Conservation (phyloP, 2,329 filamentous ascomycete species). For the Hawksworthiomyces lignivorus region DNA sequence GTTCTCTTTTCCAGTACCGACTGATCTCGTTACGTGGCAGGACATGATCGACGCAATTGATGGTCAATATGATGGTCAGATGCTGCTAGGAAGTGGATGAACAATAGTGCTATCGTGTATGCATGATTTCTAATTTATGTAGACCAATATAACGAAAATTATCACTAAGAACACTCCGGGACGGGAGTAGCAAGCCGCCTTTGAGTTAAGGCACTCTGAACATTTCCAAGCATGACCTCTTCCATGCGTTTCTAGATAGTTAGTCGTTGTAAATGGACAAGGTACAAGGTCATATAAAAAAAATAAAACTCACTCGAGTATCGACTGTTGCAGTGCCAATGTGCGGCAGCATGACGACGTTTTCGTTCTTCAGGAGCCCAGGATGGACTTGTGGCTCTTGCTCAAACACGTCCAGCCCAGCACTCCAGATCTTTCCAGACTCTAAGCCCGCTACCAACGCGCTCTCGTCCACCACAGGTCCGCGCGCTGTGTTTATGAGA, state of each 20-base stretch:
- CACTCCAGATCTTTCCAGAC: slow-evolving; percentile 33
- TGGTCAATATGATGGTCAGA: slow-evolving; percentile 1
- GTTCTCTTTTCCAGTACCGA: slow-evolving; percentile 3
- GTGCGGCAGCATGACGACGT: slow-evolving; percentile 70
- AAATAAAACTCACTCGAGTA: slow-evolving; percentile 25
- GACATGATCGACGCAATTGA: slow-evolving; percentile 7
- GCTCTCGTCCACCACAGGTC: slow-evolving; percentile 40
- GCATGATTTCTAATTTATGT: too few species aligned
- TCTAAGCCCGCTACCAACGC: slow-evolving; percentile 40
- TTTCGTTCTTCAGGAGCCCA: slow-evolving; percentile 60
- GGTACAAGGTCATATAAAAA: too few species aligned
- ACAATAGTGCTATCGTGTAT: too few species aligned
- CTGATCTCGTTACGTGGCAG: slow-evolving; percentile 4
- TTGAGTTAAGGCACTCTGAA: slow-evolving; percentile 16
- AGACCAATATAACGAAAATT: too few species aligned
- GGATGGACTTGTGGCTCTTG: slow-evolving; percentile 58
- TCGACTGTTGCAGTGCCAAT: slow-evolving; percentile 77
- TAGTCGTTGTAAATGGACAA: too few species aligned
- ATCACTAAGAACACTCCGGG: slow-evolving; percentile 4
- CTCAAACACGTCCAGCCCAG: slow-evolving; percentile 44
- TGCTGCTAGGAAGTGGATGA: neutral
- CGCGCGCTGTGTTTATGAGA: slow-evolving; percentile 48
- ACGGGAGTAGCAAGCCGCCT: slow-evolving; percentile 1
- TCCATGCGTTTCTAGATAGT: slow-evolving; percentile 1
- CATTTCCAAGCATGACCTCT: slow-evolving; percentile 5